phyloP scores from a whole-genome alignment of 78 protist genomes.

The Dictyostelium firmibasis region DNA sequence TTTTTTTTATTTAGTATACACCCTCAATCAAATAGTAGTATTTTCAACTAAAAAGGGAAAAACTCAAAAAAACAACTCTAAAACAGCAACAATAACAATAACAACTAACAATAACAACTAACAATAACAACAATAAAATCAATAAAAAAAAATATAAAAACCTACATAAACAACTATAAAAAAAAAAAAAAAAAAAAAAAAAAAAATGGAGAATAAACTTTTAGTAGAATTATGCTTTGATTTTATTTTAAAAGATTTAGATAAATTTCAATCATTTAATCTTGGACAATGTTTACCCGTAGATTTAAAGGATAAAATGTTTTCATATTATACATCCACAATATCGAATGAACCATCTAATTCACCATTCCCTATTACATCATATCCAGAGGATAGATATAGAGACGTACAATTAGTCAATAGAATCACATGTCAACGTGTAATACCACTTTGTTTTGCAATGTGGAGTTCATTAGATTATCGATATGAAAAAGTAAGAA shows the following conservation, averaged over 20 bases:
- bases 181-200: background rate
- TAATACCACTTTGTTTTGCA: slow-evolving; percentile 77
- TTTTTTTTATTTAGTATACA: background rate
- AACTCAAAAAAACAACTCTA: background rate
- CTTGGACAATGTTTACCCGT: slow-evolving; percentile 15
- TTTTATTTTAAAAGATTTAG: slow-evolving; percentile 23
- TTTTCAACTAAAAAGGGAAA: background rate
- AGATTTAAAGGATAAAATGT: slow-evolving; percentile 37
- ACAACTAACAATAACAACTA: background rate
- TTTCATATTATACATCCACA: slow-evolving; percentile 28
- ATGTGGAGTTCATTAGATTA: slow-evolving; percentile 81
- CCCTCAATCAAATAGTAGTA: background rate
- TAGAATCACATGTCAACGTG: slow-evolving; percentile 74
- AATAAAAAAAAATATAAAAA: background rate
- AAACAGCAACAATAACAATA: background rate
- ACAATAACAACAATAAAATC: background rate
- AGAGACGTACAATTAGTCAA: slow-evolving; percentile 74
- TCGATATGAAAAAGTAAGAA: slow-evolving; percentile 67
- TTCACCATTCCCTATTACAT: slow-evolving; percentile 71
- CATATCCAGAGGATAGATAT: slow-evolving; percentile 73
- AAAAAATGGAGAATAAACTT: background rate
- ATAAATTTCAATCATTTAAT: slow-evolving; percentile 11
- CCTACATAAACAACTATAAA: background rate
- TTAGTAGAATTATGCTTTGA: slow-evolving; percentile 51
- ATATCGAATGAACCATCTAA: slow-evolving; percentile 47